Evolutionary conservation across 345 rosid species (phyloP).

Genomic region (Alliaria petiolata): DNA sequence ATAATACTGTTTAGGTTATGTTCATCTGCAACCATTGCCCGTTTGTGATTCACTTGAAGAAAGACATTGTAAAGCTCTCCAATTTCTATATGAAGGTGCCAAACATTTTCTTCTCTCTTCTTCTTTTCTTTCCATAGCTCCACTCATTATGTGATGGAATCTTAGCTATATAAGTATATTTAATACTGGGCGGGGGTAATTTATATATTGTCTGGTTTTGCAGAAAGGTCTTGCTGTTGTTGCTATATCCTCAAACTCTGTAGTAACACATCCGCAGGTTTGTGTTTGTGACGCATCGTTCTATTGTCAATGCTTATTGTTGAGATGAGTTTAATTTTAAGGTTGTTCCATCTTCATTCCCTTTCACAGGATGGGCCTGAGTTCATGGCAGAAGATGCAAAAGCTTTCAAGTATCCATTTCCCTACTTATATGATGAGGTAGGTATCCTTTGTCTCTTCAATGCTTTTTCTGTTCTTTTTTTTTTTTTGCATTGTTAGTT

Average conservation of each 20-base stretch:
- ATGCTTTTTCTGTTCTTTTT: neutral
- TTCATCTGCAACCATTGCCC: conserved; percentile 94
- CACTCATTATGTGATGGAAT: neutral
- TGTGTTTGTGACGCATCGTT: conserved; percentile 36
- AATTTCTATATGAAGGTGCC: conserved; percentile 74
- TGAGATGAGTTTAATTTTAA: neutral
- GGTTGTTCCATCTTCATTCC: conserved; percentile 9
- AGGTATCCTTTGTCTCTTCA: conserved; percentile 25
- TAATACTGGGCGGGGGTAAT: neutral
- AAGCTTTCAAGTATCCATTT: conserved; percentile 60
- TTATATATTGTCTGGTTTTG: conserved; percentile 16
- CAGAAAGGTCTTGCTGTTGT: conserved; percentile 93
- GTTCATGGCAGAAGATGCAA: conserved; percentile 89
- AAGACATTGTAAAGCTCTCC: conserved; percentile 70
- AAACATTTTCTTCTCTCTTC: conserved; percentile 3
- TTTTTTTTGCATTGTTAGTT: neutral
- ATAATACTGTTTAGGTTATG: conserved; percentile 56
- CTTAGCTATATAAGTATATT: neutral
- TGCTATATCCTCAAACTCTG: conserved; percentile 88
- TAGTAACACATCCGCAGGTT: conserved; percentile 87
- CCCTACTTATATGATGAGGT: conserved; percentile 89
- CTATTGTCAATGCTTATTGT: conserved; percentile 27
- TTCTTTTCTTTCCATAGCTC: too few species aligned
- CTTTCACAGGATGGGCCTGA: conserved; percentile 95
- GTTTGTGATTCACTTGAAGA: conserved; percentile 87